A percentile compares a stretch with the other conserved stretches of the same genome.
Evolutionary conservation across 2,329 filamentous ascomycete genomes (phyloP).

Genomic region (Monilinia fructicola): DNA sequence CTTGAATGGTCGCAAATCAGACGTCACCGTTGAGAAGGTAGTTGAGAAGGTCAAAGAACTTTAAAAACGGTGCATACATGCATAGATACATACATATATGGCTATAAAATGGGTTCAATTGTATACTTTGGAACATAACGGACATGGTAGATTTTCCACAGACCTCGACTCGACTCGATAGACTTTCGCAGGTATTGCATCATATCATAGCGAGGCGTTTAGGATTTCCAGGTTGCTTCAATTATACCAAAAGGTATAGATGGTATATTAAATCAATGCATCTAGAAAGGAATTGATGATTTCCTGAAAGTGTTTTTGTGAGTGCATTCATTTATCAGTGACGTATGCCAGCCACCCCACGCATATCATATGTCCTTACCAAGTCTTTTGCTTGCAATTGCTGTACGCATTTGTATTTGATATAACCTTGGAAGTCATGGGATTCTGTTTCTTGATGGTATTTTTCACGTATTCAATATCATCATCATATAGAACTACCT

Average conservation of each 20-base stretch:
- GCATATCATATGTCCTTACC: too few relatives aligned
- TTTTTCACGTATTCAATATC: too few relatives aligned
- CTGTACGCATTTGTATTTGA: too few relatives aligned
- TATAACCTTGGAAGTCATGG: too few relatives aligned
- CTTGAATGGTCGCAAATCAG: constrained; percentile 34
- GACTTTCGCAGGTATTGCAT: constrained; percentile 17
- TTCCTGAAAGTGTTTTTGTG: neutral
- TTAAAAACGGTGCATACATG: too few relatives aligned
- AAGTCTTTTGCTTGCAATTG: too few relatives aligned
- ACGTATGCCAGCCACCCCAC: too few relatives aligned
- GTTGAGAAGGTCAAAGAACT: constrained; percentile 22
- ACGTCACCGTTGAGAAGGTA: constrained; percentile 15
- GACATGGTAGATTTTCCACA: constrained; percentile 11
- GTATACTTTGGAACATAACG: neutral
- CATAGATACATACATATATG: constrained; percentile 11
- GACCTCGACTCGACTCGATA: constrained; percentile 20
- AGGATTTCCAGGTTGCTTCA: constrained; percentile 18
- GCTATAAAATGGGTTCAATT: constrained; percentile 1
- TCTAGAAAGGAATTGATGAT: neutral
- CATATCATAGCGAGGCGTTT: constrained; percentile 32
- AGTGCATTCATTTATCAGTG: constrained; percentile 11
- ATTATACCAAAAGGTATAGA: constrained; percentile 3
- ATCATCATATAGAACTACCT: too few relatives aligned
- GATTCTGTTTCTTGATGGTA: too few relatives aligned
- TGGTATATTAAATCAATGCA: constrained; percentile 6